These are phyloP conservation scores for Pseudocercospora musae DNA, from an alignment of 2,329 filamentous ascomycete genomes.

Conservation along the genomic window DNA sequence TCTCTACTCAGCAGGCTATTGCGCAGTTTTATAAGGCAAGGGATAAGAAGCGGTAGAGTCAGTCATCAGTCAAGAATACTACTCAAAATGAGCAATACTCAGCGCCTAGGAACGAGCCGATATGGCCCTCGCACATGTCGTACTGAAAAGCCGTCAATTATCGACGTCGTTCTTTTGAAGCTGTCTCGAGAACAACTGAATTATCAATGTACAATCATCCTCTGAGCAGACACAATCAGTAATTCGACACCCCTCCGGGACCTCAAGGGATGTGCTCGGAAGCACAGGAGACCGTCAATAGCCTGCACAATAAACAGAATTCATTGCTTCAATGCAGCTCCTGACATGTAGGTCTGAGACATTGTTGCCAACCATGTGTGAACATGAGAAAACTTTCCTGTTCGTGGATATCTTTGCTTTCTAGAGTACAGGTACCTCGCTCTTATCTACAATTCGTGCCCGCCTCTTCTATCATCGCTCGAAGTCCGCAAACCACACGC, in stretches of 20 bases:
- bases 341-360: too few relatives aligned
- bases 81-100: too few relatives aligned
- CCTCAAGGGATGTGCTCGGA: too few relatives aligned
- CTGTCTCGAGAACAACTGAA: too few relatives aligned
- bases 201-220: too few relatives aligned
- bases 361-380: too few relatives aligned
- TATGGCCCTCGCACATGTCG: not conserved
- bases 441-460: slow-evolving; percentile 22
- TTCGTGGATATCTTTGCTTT: slow-evolving; percentile 9
- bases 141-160: not conserved
- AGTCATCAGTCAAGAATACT: too few relatives aligned
- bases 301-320: too few relatives aligned
- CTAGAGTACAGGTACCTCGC: slow-evolving; percentile 20
- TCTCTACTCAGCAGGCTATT: not conserved
- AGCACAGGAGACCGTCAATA: too few relatives aligned
- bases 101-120: not conserved
- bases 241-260: too few relatives aligned
- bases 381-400: slow-evolving; percentile 1
- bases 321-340: too few relatives aligned
- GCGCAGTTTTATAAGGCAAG: not conserved
- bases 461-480: not conserved
- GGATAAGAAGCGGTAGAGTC: not conserved
- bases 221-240: too few relatives aligned
- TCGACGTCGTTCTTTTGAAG: not conserved
- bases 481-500: not conserved